These are phyloP conservation scores for Tulasnella sp. DNA, from an alignment of 768 basidiomycete genomes.

Conservation along the genomic window DNA sequence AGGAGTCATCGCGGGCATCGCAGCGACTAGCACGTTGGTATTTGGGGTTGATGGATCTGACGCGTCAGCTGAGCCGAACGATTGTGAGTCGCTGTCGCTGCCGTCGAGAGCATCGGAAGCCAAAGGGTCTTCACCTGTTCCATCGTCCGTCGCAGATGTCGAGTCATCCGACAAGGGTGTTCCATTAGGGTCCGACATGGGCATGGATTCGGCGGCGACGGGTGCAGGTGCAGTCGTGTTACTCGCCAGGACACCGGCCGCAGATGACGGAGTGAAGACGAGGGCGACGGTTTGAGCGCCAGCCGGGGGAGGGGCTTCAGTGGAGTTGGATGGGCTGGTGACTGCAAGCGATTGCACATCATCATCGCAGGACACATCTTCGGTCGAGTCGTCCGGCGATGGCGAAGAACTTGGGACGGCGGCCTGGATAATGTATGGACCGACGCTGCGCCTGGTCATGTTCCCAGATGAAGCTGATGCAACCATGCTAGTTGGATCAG, in stretches of 20 bases:
- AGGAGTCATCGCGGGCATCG: slow-evolving; percentile 13
- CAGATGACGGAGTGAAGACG: slow-evolving; percentile 37
- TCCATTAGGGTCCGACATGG: not conserved
- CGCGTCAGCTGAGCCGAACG: not conserved
- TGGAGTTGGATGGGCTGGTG: not conserved
- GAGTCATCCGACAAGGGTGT: slow-evolving; percentile 4
- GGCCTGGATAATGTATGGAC: not conserved
- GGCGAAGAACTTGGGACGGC: not conserved
- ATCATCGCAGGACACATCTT: not conserved
- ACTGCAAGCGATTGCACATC: not conserved
- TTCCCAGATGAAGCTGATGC: not conserved
- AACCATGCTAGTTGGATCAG: not conserved
- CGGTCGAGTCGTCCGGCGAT: not conserved
- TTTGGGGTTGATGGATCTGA: not conserved
- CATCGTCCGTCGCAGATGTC: not conserved
- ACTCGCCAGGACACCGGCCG: slow-evolving; percentile 20
- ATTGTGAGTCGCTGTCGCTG: not conserved
- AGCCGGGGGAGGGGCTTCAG: not conserved
- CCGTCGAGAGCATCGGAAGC: not conserved
- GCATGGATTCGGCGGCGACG: not conserved
- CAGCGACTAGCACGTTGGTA: not conserved
- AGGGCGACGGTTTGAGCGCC: slow-evolving; percentile 38
- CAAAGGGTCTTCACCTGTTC: not conserved
- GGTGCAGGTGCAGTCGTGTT: not conserved
- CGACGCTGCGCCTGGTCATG: not conserved